phyloP scores from a whole-genome alignment of 129 eudicot genomes.

The Centrapalus pauciflorus region DNA sequence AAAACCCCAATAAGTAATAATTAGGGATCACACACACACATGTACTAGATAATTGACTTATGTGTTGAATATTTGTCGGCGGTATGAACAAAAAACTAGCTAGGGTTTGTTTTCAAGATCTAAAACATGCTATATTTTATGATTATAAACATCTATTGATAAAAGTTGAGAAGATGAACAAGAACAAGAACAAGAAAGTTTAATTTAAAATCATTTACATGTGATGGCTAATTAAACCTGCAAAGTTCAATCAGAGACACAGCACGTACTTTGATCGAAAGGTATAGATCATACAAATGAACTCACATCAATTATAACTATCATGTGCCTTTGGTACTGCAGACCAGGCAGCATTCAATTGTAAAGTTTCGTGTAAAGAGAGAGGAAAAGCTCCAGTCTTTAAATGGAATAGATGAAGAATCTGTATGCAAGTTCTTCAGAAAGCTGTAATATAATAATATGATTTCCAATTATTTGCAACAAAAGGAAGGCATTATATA shows the following conservation, averaged over 20 bases:
- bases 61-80: background rate
- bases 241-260: constrained; percentile 3
- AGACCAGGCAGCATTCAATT: constrained; percentile 25
- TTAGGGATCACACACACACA: constrained; percentile 6
- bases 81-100: constrained; percentile 12
- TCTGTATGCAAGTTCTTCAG: constrained; percentile 25
- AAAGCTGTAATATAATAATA: constrained; percentile 7
- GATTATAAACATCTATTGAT: background rate
- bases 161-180: constrained; percentile 20
- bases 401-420: constrained; percentile 16
- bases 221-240: constrained; percentile 18
- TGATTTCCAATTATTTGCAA: constrained; percentile 16
- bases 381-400: constrained; percentile 14
- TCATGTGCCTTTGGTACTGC: constrained; percentile 35
- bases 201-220: constrained; percentile 5
- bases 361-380: constrained; percentile 17
- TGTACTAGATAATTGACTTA: constrained; percentile 11
- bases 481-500: constrained; percentile 17
- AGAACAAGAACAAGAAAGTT: constrained; percentile 3
- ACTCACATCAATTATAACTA: constrained; percentile 30
- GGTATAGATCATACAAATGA: constrained; percentile 14
- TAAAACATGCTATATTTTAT: constrained; percentile 6
- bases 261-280: constrained; percentile 20
- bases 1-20: background rate
- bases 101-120: constrained; percentile 32